phyloP scores from a whole-genome alignment of 192 early-diverging fungal genomes.

The Entomortierella lignicola region DNA sequence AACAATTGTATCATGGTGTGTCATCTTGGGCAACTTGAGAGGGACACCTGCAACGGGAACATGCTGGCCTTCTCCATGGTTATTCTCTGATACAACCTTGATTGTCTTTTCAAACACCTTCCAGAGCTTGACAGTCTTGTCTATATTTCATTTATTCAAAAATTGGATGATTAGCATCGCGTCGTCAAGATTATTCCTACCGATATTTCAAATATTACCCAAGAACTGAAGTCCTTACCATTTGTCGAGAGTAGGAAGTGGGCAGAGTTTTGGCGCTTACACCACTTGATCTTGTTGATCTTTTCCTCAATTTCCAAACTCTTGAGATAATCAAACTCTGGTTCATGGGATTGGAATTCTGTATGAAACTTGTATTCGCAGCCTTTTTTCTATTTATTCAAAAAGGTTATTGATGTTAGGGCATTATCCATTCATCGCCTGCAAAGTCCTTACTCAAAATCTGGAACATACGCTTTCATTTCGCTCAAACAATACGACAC shows the following conservation, averaged over 20 bases:
- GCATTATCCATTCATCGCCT: background rate
- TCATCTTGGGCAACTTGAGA: constrained; percentile 85
- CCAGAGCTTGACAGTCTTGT: constrained; percentile 99
- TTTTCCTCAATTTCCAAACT: constrained; percentile 99
- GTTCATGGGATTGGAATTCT: constrained; percentile 99
- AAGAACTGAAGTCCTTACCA: constrained; percentile 58
- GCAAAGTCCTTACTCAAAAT: background rate
- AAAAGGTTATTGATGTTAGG: background rate
- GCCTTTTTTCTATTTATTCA: constrained; percentile 84
- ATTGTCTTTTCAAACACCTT: constrained; percentile 99
- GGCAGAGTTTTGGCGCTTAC: constrained; percentile 93
- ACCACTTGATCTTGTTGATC: constrained; percentile 99
- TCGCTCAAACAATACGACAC: constrained; percentile 97
- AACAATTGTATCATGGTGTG: constrained; percentile 96
- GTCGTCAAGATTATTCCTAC: background rate
- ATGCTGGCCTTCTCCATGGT: constrained; percentile 76
- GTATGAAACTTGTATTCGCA: constrained; percentile 99
- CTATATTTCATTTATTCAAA: constrained; percentile 53
- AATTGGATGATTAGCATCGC: background rate
- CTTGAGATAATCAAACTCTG: constrained; percentile 99
- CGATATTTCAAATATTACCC: background rate
- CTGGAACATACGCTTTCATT: constrained; percentile 89
- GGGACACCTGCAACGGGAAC: constrained; percentile 45
- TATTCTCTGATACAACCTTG: constrained; percentile 94
- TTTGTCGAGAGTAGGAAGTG: constrained; percentile 98